These are phyloP conservation scores for Gamsiella multidivaricata DNA, from an alignment of 192 early-diverging fungal species.

Conservation along the genomic window DNA sequence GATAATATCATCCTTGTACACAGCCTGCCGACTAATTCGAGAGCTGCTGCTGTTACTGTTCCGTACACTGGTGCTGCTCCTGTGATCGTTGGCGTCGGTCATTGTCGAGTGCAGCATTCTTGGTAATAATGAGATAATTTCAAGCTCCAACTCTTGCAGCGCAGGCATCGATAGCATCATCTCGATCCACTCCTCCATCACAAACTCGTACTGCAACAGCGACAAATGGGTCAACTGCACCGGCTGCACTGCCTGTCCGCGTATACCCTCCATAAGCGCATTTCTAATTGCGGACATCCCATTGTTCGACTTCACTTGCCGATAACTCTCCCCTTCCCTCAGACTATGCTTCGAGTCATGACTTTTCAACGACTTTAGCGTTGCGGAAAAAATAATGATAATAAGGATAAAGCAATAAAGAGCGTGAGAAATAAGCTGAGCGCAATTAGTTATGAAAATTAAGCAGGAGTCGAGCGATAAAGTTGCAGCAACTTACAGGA, in stretches of 20 bases:
- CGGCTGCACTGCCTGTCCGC: background rate
- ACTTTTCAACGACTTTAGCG: too few species aligned
- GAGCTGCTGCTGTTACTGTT: too few species aligned
- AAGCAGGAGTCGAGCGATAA: too few species aligned
- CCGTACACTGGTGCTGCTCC: too few species aligned
- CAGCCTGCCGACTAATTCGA: too few species aligned
- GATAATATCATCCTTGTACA: too few species aligned
- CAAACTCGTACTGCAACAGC: constrained; percentile 9
- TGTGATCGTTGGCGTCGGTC: background rate
- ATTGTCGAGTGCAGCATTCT: background rate
- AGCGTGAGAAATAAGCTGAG: too few species aligned
- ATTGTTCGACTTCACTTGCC: background rate
- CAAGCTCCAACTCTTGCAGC: constrained; percentile 16
- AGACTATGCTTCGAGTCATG: too few species aligned
- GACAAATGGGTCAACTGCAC: constrained; percentile 7
- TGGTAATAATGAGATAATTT: constrained; percentile 8
- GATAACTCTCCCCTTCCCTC: background rate
- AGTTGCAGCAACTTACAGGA: too few species aligned
- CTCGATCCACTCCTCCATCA: constrained; percentile 21
- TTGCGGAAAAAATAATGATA: too few species aligned
- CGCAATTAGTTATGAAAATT: too few species aligned
- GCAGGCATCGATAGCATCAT: constrained; percentile 19
- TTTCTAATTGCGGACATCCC: background rate
- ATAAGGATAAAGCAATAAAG: too few species aligned
- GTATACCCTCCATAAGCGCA: background rate